Evolutionary conservation across 2,329 filamentous ascomycete genomes (phyloP), one percentile per base, ranked within the genome.

Genomic region (Hymenoscyphus fraxineus): DNA sequence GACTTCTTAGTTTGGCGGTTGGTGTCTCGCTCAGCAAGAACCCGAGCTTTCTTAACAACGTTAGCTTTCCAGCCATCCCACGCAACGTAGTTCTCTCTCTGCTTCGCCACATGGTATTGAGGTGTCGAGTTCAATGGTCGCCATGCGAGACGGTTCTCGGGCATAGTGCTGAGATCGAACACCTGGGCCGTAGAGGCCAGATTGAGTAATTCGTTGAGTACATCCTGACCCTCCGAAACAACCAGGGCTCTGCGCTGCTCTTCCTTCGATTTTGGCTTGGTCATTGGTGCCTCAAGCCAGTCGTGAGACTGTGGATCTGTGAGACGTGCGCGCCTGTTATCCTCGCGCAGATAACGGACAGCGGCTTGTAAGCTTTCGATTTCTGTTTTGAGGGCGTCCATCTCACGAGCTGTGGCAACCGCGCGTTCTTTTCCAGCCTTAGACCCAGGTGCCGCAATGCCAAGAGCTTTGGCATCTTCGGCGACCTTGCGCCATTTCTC

Each of bases 401-500:
- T 88, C 76, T 94, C 89, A 61, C 87, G 84, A 35, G 87, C 87
- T 1, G 87, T 90, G 4, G 88, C 86, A 58, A 90, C 88, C 35
- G 88, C 87, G 32, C 85, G 84, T 73, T 90, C 86, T 72, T 88
- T 83, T 27, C 85, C 84, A 12, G 84, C 82, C 76, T 84, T 85
- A 65, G 81, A 79, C 15, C 79, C 80, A 16, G 79, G 81, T 9
- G 72, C 77, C 40, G 74, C 78, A n/a, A 76, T 78, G 5, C 78
- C 80, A 62, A 83, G 82, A n/a, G 80, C 82, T 65, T 82, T 84
- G 10, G 81, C 81, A 72, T 88, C 86, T 72, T 85, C 85, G 5
- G 87, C 88, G 66, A 86, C 82, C 80, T 88, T 88, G 80, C 88
- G 88, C 87, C 86, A 89, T 74, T 87, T 88, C 76, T 89, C 87